Conservation (phyloP, 495 filamentous ascomycete species). For the Lichenothelia convexa region DNA sequence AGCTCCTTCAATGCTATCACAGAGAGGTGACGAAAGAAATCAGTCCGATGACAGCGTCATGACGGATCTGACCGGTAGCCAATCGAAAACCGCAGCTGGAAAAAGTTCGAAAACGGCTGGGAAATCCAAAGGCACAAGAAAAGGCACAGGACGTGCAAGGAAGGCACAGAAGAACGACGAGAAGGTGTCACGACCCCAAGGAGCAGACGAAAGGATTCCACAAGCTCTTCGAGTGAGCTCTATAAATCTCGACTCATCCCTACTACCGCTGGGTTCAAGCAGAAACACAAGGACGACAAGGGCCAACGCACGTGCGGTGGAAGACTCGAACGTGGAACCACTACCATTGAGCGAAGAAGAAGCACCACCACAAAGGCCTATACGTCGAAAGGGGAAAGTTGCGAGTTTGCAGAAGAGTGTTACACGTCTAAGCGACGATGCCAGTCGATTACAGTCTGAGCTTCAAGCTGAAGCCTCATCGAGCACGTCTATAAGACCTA, state of each 20-base stretch:
- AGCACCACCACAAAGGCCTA: neutral
- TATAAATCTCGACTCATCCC: neutral
- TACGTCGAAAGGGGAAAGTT: too few species aligned
- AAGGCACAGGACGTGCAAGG: slow-evolving; percentile 24
- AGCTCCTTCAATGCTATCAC: slow-evolving; percentile 24
- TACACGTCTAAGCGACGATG: neutral
- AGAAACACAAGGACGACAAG: slow-evolving; percentile 2
- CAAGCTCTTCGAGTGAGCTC: slow-evolving; percentile 2
- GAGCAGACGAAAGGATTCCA: slow-evolving; percentile 2
- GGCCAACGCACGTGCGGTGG: slow-evolving; percentile 1
- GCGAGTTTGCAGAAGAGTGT: too few species aligned
- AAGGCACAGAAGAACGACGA: slow-evolving; percentile 3
- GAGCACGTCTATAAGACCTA: slow-evolving; percentile 1
- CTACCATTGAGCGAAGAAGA: neutral
- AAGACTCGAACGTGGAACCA: slow-evolving; percentile 1
- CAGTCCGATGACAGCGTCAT: slow-evolving; percentile 54
- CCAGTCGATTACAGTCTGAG: slow-evolving; percentile 6
- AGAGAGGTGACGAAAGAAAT: slow-evolving; percentile 24
- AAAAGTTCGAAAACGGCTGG: slow-evolving; percentile 20
- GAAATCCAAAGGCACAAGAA: slow-evolving; percentile 8
- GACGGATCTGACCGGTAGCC: slow-evolving; percentile 35
- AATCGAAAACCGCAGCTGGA: slow-evolving; percentile 32
- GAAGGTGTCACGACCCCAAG: neutral
- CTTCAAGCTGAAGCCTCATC: too few species aligned
- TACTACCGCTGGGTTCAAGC: neutral